Percentiles rank a stretch among this genome's conserved stretches.
phyloP scores from a whole-genome alignment of 2,329 filamentous ascomycete species.

The Penicillium sp. region DNA sequence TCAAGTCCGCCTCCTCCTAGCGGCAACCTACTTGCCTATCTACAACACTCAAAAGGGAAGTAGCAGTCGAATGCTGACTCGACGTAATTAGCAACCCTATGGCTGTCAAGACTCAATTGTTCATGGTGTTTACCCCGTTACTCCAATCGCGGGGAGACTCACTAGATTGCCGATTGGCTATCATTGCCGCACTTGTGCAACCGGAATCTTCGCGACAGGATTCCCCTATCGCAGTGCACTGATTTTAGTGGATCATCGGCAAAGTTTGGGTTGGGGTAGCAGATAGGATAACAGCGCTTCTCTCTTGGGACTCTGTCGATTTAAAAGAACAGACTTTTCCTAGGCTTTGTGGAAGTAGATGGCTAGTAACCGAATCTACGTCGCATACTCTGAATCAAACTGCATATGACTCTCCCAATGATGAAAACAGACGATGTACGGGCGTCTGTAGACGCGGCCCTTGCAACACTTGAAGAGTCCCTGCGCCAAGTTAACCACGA shows the following conservation, averaged over 20 bases:
- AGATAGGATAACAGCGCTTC: not conserved
- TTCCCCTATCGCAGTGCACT: slow-evolving; percentile 1
- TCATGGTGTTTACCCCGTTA: slow-evolving; percentile 22
- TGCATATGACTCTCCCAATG: slow-evolving; percentile 17
- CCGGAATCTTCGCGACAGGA: not conserved
- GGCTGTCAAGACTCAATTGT: too few species aligned
- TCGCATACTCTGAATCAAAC: not conserved
- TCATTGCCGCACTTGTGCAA: slow-evolving; percentile 4
- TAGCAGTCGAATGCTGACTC: not conserved
- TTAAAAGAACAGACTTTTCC: not conserved
- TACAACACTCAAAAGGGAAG: not conserved
- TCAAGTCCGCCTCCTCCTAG: slow-evolving; percentile 4
- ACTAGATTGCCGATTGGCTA: slow-evolving; percentile 10
- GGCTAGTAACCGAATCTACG: not conserved
- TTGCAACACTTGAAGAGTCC: slow-evolving; percentile 17
- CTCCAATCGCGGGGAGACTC: slow-evolving; percentile 18
- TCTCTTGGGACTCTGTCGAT: not conserved
- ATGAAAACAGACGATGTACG: slow-evolving; percentile 21
- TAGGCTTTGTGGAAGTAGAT: not conserved
- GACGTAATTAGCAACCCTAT: slow-evolving; percentile 3
- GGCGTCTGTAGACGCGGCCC: slow-evolving; percentile 16
- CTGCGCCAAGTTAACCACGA: slow-evolving; percentile 26
- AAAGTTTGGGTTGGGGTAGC: not conserved
- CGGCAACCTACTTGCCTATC: slow-evolving; percentile 11
- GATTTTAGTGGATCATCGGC: slow-evolving; percentile 3